A percentile compares a stretch with the other conserved stretches of the same genome.
These are phyloP conservation scores for Fraxinus latifolia DNA, from an alignment of 305 asterid genomes.

Conservation along the genomic window DNA sequence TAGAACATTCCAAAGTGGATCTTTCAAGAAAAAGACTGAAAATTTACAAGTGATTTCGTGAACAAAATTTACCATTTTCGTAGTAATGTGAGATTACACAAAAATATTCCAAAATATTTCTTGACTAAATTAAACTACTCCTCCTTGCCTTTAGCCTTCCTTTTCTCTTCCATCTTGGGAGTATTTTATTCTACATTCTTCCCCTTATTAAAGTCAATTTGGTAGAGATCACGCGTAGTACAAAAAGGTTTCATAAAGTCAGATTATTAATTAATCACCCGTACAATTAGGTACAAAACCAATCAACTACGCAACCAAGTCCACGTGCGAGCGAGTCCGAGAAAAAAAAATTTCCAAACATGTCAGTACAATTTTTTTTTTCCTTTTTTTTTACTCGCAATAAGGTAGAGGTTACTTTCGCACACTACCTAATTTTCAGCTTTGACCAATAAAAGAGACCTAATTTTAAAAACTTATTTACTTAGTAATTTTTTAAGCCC, in stretches of 20 bases:
- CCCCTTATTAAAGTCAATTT: neutral
- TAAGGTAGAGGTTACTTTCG: neutral
- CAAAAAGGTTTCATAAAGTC: too few species aligned
- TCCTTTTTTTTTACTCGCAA: too few species aligned
- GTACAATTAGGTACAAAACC: too few species aligned
- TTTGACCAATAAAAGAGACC: neutral
- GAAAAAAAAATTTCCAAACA: too few species aligned
- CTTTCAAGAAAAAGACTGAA: neutral
- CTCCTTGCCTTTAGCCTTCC: neutral
- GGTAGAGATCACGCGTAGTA: neutral
- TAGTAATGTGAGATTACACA: neutral
- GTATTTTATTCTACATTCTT: neutral
- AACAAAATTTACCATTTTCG: too few species aligned
- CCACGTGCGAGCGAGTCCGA: neutral
- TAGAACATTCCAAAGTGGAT: neutral
- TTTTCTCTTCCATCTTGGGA: neutral
- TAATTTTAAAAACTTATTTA: neutral
- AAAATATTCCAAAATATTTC: neutral
- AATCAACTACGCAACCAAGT: neutral
- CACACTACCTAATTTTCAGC: neutral
- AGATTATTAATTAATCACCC: neutral
- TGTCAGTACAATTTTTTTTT: too few species aligned
- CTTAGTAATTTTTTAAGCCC: neutral
- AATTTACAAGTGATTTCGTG: neutral
- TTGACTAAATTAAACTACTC: neutral